Percentiles rank a stretch among this genome's conserved stretches.
Conservation (phyloP, 108 stramenopile genomes). For the Chaetoceros muelleri region DNA sequence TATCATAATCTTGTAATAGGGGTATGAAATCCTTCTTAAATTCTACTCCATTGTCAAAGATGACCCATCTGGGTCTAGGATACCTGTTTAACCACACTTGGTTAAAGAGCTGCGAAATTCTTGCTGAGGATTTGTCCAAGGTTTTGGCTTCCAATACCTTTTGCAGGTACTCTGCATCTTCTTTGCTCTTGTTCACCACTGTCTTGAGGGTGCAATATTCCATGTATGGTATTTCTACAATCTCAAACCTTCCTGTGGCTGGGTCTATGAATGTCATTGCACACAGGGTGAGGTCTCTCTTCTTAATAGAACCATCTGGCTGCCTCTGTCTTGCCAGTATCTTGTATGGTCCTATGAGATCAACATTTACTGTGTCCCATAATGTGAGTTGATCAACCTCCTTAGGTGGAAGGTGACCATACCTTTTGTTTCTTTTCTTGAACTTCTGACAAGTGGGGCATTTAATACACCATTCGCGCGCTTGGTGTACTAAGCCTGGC, state of each 20-base stretch:
- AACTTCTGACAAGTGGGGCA: conserved; percentile 14
- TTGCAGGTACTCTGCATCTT: neutral
- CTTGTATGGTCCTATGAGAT: conserved; percentile 34
- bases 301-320: neutral
- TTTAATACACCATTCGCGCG: neutral
- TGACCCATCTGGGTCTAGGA: conserved; percentile 15
- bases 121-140: conserved; percentile 9
- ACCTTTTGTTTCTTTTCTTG: conserved; percentile 9
- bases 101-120: conserved; percentile 8
- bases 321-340: conserved; percentile 12
- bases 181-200: neutral
- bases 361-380: conserved; percentile 20
- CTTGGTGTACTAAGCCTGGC: neutral
- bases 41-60: conserved; percentile 31
- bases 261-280: conserved; percentile 36
- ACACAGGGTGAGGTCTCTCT: neutral
- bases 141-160: neutral
- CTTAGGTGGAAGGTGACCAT: conserved; percentile 16
- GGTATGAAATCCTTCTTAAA: conserved; percentile 19
- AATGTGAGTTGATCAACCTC: conserved; percentile 5
- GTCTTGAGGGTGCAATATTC: neutral
- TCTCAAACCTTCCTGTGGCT: conserved; percentile 34
- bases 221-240: conserved; percentile 12
- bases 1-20: conserved; percentile 11
- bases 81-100: conserved; percentile 27